Percentiles rank a stretch among this genome's conserved stretches.
Conservation (phyloP, 148 eudicot genomes). For the Tetragonia tetragonoides region DNA sequence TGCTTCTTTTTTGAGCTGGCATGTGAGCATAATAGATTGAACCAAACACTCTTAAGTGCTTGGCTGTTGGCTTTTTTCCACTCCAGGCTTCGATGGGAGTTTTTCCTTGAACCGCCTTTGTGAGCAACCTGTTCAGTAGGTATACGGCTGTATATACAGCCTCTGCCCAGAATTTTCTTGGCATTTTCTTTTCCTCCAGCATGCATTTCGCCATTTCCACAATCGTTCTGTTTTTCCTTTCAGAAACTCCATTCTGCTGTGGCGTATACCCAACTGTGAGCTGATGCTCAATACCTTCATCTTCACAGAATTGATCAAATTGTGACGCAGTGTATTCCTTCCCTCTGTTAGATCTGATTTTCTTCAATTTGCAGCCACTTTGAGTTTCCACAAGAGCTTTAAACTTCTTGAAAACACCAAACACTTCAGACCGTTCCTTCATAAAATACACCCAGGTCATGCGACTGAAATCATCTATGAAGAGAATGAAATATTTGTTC, state of each 20-base stretch:
- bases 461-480: not conserved
- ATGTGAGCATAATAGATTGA: constrained; percentile 4
- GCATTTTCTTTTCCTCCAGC: not conserved
- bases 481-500: not conserved
- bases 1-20: not conserved
- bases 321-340: not conserved
- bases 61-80: not conserved
- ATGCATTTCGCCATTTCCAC: not conserved
- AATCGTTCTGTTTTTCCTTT: not conserved
- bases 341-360: not conserved
- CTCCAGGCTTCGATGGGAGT: not conserved
- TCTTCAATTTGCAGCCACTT: not conserved
- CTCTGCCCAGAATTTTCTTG: no score
- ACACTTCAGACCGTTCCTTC: not conserved
- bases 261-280: not conserved
- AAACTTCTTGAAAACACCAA: not conserved
- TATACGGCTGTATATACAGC: not conserved
- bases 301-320: not conserved
- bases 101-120: not conserved
- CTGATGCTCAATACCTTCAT: not conserved
- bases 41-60: not conserved
- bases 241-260: not conserved
- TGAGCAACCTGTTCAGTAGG: not conserved
- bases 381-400: not conserved
- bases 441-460: not conserved